Evolutionary conservation across 1,139 yeast species (phyloP).

Genomic region (Saccharomyces hybrid): DNA sequence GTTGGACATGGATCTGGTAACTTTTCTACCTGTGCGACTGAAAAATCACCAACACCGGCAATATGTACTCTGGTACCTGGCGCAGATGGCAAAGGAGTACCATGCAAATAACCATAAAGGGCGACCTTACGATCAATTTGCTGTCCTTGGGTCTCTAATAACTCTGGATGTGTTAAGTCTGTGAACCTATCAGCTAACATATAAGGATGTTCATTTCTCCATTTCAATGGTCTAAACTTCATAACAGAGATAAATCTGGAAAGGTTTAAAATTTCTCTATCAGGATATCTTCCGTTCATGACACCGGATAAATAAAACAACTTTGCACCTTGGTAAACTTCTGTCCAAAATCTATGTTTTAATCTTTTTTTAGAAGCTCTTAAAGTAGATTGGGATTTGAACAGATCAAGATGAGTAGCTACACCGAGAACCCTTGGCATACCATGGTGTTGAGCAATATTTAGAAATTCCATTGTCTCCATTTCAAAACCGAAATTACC

Average conservation of each 20-base stretch:
- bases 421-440: constrained; percentile 97
- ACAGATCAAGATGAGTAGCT: constrained; percentile 90
- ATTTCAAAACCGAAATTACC: constrained; percentile 98
- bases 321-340: constrained; percentile 97
- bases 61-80: constrained; percentile 75
- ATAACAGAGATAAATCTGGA: constrained; percentile 91
- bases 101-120: constrained; percentile 91
- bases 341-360: constrained; percentile 97
- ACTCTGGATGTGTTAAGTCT: constrained; percentile 91
- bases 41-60: constrained; percentile 91
- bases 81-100: constrained; percentile 67
- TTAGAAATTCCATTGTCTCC: constrained; percentile 99
- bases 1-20: constrained; percentile 99
- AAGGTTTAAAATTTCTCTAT: constrained; percentile 84
- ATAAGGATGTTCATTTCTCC: constrained; percentile 98
- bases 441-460: constrained; percentile 95
- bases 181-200: constrained; percentile 84
- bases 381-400: constrained; percentile 84
- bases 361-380: constrained; percentile 87
- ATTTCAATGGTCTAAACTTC: constrained; percentile 95
- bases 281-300: constrained; percentile 94
- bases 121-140: constrained; percentile 88
- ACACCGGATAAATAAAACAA: constrained; percentile 92
- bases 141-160: constrained; percentile 59
- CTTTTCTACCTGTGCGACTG: constrained; percentile 69